These are phyloP conservation scores for Thalassiosira allenii DNA, from an alignment of 352 stramenopile species.

Conservation along the genomic window DNA sequence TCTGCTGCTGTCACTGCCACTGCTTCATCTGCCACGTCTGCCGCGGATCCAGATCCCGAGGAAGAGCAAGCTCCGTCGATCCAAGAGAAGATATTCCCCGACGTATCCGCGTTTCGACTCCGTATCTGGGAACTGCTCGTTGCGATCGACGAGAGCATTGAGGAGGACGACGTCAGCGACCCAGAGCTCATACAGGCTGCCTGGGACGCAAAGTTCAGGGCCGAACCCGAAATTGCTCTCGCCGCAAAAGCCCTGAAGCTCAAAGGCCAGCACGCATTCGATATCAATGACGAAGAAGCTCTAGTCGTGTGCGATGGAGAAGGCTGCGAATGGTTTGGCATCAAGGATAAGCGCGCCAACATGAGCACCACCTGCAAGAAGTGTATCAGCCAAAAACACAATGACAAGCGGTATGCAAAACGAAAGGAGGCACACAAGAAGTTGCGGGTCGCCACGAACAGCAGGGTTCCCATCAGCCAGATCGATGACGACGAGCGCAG, in stretches of 20 bases:
- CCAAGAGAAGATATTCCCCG: no score
- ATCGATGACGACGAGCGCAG: not conserved
- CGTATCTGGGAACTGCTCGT: no score
- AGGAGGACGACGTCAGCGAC: no score
- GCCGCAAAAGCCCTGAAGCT: not conserved
- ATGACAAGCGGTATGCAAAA: not conserved
- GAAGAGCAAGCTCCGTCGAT: no score
- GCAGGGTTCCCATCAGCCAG: not conserved
- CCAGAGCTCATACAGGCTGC: no score
- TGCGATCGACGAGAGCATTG: no score
- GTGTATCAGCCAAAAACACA: slow-evolving; percentile 8
- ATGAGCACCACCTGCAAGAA: not conserved
- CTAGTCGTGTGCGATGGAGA: not conserved
- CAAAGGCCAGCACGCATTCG: not conserved
- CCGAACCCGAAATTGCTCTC: not conserved
- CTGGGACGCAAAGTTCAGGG: no score
- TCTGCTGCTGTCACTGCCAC: no score
- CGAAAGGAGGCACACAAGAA: not conserved
- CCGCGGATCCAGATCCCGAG: no score
- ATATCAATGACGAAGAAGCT: not conserved
- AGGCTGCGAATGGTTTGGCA: not conserved
- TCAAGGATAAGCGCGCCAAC: not conserved
- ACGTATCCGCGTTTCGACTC: no score
- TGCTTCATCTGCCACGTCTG: no score
- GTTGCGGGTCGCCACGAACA: not conserved